Evolutionary conservation across 1,284 basidiomycete species (phyloP), one percentile per base, ranked within the genome.

Genomic region (Pisolithus thermaeus): DNA sequence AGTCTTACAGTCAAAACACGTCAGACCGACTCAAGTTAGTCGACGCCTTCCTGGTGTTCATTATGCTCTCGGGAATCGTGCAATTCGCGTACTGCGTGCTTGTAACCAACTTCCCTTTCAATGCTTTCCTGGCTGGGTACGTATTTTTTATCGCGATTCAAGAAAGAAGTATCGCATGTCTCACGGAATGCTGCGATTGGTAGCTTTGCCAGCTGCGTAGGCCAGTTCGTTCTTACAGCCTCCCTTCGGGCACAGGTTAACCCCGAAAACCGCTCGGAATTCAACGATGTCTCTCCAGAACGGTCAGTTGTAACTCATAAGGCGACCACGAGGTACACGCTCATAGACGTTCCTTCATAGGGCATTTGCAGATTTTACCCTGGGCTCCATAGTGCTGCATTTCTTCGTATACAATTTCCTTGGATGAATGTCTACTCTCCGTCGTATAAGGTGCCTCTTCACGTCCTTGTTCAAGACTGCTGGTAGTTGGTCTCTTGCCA

Each of bases 331-430:
- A 47, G 52, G 42, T 32, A 28, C 46, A 41, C 40, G 40, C 36
- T 45, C 39, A 50, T 49, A 14, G 12, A 16, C 22, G 25, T 9
- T 28, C 27, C 46, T 20, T 51, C 55, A 28, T 68, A 97, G 93
- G 62, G 94, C 94, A 25, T 99, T 99, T 64, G 94, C 90, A 42
- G 97, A 99, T 67, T 99, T 97, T 64, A 87, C 91, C 28, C 73
- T 97, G 47, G 95, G 94, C 16, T 96, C 93, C 1, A 85, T 99
- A 55, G 84, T 98, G 41, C 77, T 99, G 47, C 96, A 99, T 72
- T 96, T 98, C 75, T 99, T 99, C 68, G 94, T 97, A 51, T 97
- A 88, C 80, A 98, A 97, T 73, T 99, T 97, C 79, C 78, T 92
- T 7, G 90, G 90, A 60, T 91, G 70, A 74, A 52, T 35, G 12